Conservation (phyloP, 2,329 filamentous ascomycete genomes). For the Penicillium sclerotigenum region DNA sequence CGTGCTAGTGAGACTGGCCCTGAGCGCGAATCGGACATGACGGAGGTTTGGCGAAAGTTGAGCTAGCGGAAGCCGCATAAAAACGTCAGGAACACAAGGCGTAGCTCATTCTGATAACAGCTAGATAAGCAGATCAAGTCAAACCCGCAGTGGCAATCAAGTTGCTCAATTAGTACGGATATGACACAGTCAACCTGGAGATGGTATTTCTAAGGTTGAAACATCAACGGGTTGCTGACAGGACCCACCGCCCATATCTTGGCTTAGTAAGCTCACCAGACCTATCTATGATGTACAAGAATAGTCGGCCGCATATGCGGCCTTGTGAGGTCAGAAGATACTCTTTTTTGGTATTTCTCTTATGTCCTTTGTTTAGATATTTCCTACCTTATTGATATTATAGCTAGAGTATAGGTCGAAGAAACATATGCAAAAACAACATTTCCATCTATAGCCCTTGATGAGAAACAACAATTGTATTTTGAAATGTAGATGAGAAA, state of each 20-base stretch:
- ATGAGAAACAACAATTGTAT: no score
- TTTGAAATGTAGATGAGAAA: background rate
- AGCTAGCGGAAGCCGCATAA: constrained; percentile 16
- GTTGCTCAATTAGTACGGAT: background rate
- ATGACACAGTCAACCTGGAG: background rate
- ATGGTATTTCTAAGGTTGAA: background rate
- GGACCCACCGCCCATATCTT: background rate
- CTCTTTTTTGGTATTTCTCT: no score
- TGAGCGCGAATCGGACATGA: constrained; percentile 33
- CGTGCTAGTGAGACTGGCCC: constrained; percentile 34
- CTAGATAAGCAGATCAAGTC: background rate
- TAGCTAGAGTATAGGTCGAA: no score
- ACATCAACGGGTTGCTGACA: background rate
- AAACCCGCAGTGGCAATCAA: background rate
- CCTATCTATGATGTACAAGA: no score
- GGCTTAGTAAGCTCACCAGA: no score
- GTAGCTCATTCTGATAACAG: constrained; percentile 15
- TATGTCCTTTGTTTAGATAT: no score
- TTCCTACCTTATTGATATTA: no score
- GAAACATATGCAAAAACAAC: no score
- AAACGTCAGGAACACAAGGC: constrained; percentile 11
- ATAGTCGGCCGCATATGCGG: no score
- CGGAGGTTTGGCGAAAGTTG: constrained; percentile 21
- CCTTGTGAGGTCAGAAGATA: no score
- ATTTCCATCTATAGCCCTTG: no score